Evolutionary conservation across 2,329 filamentous ascomycete species (phyloP).

Genomic region (Rhynchosporium agropyri): DNA sequence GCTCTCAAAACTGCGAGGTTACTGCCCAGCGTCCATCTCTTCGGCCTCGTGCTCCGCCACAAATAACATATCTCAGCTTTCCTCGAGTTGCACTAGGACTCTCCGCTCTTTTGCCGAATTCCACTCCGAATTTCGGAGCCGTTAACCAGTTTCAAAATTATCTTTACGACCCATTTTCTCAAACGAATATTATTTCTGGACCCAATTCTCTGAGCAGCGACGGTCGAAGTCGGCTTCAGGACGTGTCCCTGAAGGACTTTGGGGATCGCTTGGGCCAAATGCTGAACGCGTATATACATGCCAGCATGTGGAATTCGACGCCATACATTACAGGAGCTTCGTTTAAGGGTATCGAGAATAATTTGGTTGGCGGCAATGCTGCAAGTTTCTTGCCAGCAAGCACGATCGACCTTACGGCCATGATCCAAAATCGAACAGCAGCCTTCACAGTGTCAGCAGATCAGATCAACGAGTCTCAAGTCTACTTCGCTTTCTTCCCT

Average conservation of each 20-base stretch:
- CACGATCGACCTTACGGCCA: conserved; percentile 21
- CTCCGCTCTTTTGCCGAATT: conserved; percentile 28
- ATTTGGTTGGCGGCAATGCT: conserved; percentile 27
- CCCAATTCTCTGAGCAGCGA: conserved; percentile 22
- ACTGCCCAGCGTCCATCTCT: conserved; percentile 33
- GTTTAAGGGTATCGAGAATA: conserved; percentile 24
- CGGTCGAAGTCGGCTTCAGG: conserved; percentile 18
- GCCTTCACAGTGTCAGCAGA: conserved; percentile 32
- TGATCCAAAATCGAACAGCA: conserved; percentile 33
- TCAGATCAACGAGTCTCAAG: conserved; percentile 19
- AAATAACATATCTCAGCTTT: conserved; percentile 34
- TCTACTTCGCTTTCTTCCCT: conserved; percentile 30
- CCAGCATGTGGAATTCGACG: conserved; percentile 32
- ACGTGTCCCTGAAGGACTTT: conserved; percentile 27
- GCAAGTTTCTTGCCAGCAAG: conserved; percentile 28
- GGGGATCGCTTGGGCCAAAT: conserved; percentile 33
- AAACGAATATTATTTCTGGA: conserved; percentile 20
- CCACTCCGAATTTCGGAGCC: conserved; percentile 23
- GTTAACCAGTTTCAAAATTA: conserved; percentile 34
- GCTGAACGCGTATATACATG: conserved; percentile 31
- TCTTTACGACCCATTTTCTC: conserved; percentile 27
- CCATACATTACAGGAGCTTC: conserved; percentile 28
- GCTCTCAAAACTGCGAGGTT: conserved; percentile 28
- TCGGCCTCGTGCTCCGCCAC: conserved; percentile 28
- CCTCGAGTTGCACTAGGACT: conserved; percentile 29